Base-by-base conservation (phyloP, 2,329 filamentous ascomycete species). In the Calonectria ilicicola region DNA sequence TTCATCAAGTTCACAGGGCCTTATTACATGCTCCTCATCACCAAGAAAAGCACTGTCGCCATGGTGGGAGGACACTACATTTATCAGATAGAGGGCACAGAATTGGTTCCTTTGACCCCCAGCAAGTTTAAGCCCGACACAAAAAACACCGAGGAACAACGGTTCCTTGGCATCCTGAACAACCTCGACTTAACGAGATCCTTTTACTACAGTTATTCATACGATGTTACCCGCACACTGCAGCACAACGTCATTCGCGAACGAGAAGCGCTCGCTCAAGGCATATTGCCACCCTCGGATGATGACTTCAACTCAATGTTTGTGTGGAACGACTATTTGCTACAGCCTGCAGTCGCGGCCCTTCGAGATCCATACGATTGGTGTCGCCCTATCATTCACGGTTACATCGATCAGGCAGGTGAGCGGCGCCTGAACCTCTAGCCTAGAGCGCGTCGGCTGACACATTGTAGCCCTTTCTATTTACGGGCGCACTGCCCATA, bases 181-280 rank as follows among this genome's bases (percentile, higher is more conserved):
- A 98, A 98, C 77, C 88, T 99, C 38, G 97, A 99, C 82, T 86
- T 99, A 72, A 95, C 94, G 0, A 91, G 94, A 69, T 97, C 94
- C 0, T 99, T 99, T 83, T 99, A 99, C 84, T 99, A 98, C 86
- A 98, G 96, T 85, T 98, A 98, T 82, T 97, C 96, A 0, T 99
- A 99, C 85, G 95, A 99, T 81, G 94, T 98, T 77, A 99, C 97
- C 0, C 91, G 93, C 67, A 98, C 95, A 1, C 86, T 99, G 58
- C 97, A 99, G 82, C 92, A 96, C 80, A 99, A 99, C 80, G 95
- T 99, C 73, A 93, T 92, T 23, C 90, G 92, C 38, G 95, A 98
- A 83, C 90, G 97, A 46, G 88, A 90, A 62, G 91, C 93, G 3
- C 84, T 98, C 63, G 89, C 91, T 35, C 87, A 92, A 72, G 94